Base-by-base conservation (phyloP, 176 grass and related monocot genomes). In the Avena insularis region DNA sequence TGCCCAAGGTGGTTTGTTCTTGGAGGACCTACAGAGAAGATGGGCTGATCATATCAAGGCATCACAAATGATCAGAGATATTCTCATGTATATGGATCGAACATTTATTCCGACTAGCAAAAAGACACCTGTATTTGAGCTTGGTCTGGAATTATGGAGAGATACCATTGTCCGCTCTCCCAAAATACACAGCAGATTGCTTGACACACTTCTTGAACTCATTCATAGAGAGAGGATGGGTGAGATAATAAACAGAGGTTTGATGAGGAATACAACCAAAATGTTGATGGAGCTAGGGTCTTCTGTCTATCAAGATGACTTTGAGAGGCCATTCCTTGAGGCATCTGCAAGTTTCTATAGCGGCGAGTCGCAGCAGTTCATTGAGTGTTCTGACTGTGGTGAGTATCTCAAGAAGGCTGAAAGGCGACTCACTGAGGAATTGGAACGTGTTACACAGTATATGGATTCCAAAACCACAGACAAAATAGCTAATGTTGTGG, bases 231-330 rank as follows among this genome's bases (percentile, higher is more conserved):
- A 93, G 71, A 80, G 91, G 25, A 90, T 77, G 66, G 88, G 91
- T 29, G 91, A 93, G 76, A 71, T 93, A 21, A 93, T 93, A 82
- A 93, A 93, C 57, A 54, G 88, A 78, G 81, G 85, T 19, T 80
- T 90, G 78, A 90, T 93, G 88, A 93, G 91, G 84, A 93, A 75
- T n/a, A 87, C 87, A 27, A 93, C 91, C 2, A 93, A 89, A 36
- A 93, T 93, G 92, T 67, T 93, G 36, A 90, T 82, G 62, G 92
- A 93, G 36, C 87, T 93, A 31, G 92, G 92, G 57, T 83, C 82
- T 73, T 76, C 84, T 29, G 92, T 91, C 35, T 93, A 93, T 40
- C 88, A 88, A 76, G 92, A 91, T 36, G 92, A 90, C 67, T 93
- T 93, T 80, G 92, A 93, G 79, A 93, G 82, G 71, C 72, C 86